Base-by-base conservation (phyloP, 352 stramenopile genomes). In the Phytophthora pistaciae region DNA sequence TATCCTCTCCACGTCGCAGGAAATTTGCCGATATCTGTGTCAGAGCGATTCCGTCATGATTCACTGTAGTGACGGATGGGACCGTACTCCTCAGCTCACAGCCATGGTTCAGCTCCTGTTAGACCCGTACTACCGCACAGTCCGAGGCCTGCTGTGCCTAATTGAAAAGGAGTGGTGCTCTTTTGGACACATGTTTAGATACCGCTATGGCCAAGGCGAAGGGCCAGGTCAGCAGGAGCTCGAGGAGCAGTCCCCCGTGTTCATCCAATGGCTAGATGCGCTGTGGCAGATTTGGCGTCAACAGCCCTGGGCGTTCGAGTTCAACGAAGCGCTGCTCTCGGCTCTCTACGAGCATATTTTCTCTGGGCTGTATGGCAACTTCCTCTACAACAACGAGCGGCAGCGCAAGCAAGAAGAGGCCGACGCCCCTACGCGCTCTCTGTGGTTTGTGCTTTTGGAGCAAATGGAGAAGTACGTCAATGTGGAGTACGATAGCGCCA, bases 81-180 rank as follows among this genome's bases (percentile, higher is more conserved):
- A 99, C 83, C 91, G 98, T 16, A 99, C 98, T 6, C 93, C 96
- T 5, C 97, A 99, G 84, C 92, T 99, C 25, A 95, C 90, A 3
- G 91, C 81, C 7, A 88, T 99, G 48, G 92, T 98, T 16, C 95
- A 99, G 82, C 72, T 99, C 3, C 76, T 99, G 5, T 64, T 99
- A 48, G 98, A 99, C 80, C 97, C 97, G n/a, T 98, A 98, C 73
- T 99, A 99, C 74, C 88, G 98, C 54, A 99, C 98, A 5, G 65
- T 98, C 18, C 75, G 94, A 14, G 98, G 98, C 5, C 98, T 99
- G 71, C 80, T 97, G 38, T 87, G 94, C 53, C 77, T 99, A 13
- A 91, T 99, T 20, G 97, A 99, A 81, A 99, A 99, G 76, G 98
- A 99, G 66, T 99, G 98, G 94, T 97, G 98, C 72, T 95, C 91